Conservation (phyloP, 768 basidiomycete species). For the Tylopilus felleus region DNA sequence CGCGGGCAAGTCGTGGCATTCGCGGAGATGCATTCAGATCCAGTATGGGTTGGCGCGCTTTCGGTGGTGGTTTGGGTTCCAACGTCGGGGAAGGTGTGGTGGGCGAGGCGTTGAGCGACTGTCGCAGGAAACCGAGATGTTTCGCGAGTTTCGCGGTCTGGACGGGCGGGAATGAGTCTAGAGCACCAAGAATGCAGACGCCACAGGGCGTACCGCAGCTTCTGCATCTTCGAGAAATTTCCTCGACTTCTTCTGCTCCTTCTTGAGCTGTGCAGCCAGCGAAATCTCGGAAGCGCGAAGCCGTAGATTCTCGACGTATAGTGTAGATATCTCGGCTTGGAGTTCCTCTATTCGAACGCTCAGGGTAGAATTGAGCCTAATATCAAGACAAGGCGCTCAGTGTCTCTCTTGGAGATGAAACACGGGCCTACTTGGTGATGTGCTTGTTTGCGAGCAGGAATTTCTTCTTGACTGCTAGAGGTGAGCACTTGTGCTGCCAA, state of each 20-base stretch:
- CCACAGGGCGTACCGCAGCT: conserved; percentile 52
- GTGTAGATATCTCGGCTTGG: conserved; percentile 73
- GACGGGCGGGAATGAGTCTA: conserved; percentile 1
- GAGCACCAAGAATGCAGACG: conserved; percentile 7
- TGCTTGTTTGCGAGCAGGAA: conserved; percentile 88
- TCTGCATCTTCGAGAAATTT: conserved; percentile 73
- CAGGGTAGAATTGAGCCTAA: conserved; percentile 79
- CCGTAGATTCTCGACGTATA: conserved; percentile 80
- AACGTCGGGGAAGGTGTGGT: conserved; percentile 34
- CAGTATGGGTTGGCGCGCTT: conserved; percentile 45
- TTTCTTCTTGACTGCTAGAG: conserved; percentile 81
- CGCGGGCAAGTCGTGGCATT: conserved; percentile 55
- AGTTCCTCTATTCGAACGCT: conserved; percentile 83
- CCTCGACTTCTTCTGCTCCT: conserved; percentile 73
- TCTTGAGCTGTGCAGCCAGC: conserved; percentile 70
- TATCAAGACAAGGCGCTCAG: conserved; percentile 7
- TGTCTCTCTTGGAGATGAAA: neutral
- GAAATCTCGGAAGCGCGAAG: conserved; percentile 79
- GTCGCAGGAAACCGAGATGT: conserved; percentile 62
- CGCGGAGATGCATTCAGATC: conserved; percentile 46
- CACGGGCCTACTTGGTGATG: conserved; percentile 70
- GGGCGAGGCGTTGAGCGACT: conserved; percentile 49
- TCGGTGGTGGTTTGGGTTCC: conserved; percentile 44
- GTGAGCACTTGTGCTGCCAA: conserved; percentile 7
- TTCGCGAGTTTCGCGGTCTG: conserved; percentile 62